Conservation (phyloP, 257 asterid genomes). For the Nicotiana paniculata region DNA sequence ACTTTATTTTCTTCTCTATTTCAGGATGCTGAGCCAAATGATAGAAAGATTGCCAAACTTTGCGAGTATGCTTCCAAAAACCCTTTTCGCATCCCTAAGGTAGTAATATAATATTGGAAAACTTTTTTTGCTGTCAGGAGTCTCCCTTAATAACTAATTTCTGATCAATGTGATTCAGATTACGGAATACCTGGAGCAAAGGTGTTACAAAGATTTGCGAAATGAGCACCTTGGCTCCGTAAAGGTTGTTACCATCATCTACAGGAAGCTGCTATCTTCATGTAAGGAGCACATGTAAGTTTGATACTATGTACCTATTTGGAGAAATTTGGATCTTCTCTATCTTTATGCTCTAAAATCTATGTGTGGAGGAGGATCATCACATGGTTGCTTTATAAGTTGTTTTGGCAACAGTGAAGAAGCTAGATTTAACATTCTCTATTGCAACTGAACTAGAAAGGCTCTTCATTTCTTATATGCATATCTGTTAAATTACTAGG, state of each 20-base stretch:
- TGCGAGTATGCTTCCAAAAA: conserved; percentile 43
- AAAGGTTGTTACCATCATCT: conserved; percentile 34
- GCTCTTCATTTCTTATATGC: neutral
- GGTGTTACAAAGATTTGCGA: conserved; percentile 41
- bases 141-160: conserved; percentile 4
- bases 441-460: neutral
- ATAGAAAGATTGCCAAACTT: conserved; percentile 40
- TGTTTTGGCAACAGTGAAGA: neutral
- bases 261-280: conserved; percentile 41
- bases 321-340: neutral
- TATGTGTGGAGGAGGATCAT: neutral
- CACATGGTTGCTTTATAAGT: neutral
- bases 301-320: conserved; percentile 5
- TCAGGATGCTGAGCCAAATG: conserved; percentile 45
- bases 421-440: neutral
- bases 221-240: conserved; percentile 39
- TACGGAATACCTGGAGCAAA: conserved; percentile 43
- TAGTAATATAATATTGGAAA: neutral
- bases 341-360: neutral
- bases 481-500: neutral
- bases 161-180: conserved; percentile 22
- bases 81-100: conserved; percentile 47
- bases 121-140: neutral
- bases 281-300: conserved; percentile 60
- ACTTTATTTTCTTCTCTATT: neutral